phyloP scores from a whole-genome alignment of 2,329 filamentous ascomycete species.

The Ophiocordyceps camponoti-floridani region DNA sequence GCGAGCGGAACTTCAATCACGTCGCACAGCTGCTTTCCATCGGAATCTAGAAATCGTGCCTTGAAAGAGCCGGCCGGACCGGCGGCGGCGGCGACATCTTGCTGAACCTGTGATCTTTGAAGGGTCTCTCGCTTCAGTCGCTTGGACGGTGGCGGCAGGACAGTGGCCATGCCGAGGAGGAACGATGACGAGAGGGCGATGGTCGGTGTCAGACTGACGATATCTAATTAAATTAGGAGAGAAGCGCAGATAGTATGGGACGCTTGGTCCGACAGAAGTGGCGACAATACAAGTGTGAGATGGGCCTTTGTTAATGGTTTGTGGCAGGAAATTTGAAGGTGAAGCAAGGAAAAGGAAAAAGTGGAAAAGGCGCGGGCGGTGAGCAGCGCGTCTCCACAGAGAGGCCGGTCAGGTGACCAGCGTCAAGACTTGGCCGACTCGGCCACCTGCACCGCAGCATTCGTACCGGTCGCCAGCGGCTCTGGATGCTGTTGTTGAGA shows the following conservation, averaged over 20 bases:
- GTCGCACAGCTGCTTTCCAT: constrained; percentile 54
- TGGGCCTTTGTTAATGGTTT: too few relatives aligned
- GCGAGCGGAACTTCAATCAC: constrained; percentile 59
- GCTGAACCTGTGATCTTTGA: constrained; percentile 54
- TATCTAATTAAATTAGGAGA: constrained; percentile 8
- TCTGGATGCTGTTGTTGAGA: background rate
- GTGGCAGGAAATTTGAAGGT: background rate
- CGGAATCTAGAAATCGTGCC: constrained; percentile 73
- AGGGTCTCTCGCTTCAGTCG: constrained; percentile 62
- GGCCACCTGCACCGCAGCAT: too few relatives aligned
- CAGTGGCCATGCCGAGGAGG: constrained; percentile 48
- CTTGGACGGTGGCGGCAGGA: constrained; percentile 73
- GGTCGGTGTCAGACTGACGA: constrained; percentile 3
- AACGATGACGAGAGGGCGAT: background rate
- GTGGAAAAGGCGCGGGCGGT: constrained; percentile 7
- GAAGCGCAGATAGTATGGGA: too few relatives aligned
- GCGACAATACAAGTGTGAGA: too few relatives aligned
- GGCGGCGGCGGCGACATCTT: constrained; percentile 52
- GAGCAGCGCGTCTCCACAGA: constrained; percentile 1
- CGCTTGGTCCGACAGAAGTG: too few relatives aligned
- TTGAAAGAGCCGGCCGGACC: constrained; percentile 60
- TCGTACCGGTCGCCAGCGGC: background rate
- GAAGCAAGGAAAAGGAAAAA: background rate
- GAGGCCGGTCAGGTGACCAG: background rate
- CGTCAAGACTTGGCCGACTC: background rate